phyloP scores from a whole-genome alignment of 2,329 filamentous ascomycete genomes.

The Aspergillus hortae region DNA sequence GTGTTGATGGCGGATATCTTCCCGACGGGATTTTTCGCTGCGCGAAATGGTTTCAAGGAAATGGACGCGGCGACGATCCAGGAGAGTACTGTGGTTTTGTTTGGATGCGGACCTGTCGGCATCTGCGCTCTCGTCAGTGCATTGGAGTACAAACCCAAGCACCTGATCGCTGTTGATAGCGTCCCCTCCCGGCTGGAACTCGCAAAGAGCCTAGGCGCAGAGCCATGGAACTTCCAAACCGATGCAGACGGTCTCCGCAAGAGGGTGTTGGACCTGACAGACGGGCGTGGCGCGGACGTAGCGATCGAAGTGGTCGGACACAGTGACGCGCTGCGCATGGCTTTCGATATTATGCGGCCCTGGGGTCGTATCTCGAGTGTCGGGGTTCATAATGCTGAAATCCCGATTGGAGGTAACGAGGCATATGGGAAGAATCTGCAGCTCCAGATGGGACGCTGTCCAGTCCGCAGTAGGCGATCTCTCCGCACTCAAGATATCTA shows the following conservation, averaged over 20 bases:
- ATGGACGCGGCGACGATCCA: not conserved
- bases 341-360: slow-evolving; percentile 67
- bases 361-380: slow-evolving; percentile 71
- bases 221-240: slow-evolving; percentile 71
- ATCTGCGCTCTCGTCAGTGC: slow-evolving; percentile 53
- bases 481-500: too few species aligned
- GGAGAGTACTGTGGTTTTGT: slow-evolving; percentile 15
- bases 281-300: slow-evolving; percentile 77
- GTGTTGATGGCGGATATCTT: slow-evolving; percentile 92
- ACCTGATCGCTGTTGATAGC: slow-evolving; percentile 74
- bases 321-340: slow-evolving; percentile 63
- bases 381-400: slow-evolving; percentile 69
- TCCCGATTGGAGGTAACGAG: slow-evolving; percentile 62
- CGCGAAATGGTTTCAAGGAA: slow-evolving; percentile 13
- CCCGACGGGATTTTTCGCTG: slow-evolving; percentile 18
- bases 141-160: slow-evolving; percentile 65
- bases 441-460: slow-evolving; percentile 71
- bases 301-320: slow-evolving; percentile 74
- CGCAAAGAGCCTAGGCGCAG: slow-evolving; percentile 69
- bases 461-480: slow-evolving; percentile 46
- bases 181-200: slow-evolving; percentile 68
- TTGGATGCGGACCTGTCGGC: slow-evolving; percentile 16
- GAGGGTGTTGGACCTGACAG: slow-evolving; percentile 65
- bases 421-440: slow-evolving; percentile 65
- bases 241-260: slow-evolving; percentile 57